Conservation (phyloP, 2,329 filamentous ascomycete species). For the Apiospora aurea region DNA sequence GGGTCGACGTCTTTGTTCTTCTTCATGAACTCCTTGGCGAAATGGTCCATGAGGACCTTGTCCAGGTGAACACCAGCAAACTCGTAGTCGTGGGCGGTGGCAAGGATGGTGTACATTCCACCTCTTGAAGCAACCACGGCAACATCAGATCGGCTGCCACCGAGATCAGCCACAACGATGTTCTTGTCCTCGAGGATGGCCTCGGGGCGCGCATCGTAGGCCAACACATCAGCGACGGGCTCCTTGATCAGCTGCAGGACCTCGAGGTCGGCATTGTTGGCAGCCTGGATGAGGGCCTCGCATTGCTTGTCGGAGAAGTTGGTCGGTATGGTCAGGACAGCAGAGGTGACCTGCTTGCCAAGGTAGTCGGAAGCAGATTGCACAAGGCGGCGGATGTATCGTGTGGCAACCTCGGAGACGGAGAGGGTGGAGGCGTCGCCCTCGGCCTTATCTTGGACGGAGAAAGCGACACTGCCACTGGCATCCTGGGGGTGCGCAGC, state of each 20-base stretch:
- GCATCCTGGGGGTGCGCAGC: conserved; percentile 87
- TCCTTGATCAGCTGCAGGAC: conserved; percentile 93
- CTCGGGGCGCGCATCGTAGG: conserved; percentile 88
- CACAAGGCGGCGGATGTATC: conserved; percentile 83
- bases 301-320: conserved; percentile 92
- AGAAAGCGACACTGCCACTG: conserved; percentile 78
- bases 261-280: conserved; percentile 82
- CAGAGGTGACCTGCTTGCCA: conserved; percentile 92
- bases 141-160: conserved; percentile 91
- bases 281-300: conserved; percentile 77
- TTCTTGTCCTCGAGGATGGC: conserved; percentile 82
- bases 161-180: conserved; percentile 89
- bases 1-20: conserved; percentile 88
- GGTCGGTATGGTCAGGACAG: conserved; percentile 91
- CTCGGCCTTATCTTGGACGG: conserved; percentile 76
- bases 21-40: conserved; percentile 98
- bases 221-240: conserved; percentile 85
- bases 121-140: conserved; percentile 89
- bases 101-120: conserved; percentile 94
- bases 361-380: conserved; percentile 89
- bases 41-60: conserved; percentile 91
- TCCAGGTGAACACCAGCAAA: conserved; percentile 87
- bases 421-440: conserved; percentile 73
- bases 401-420: conserved; percentile 82
- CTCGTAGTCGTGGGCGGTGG: conserved; percentile 95